Conservation (phyloP, 495 filamentous ascomycete species). For the Patellaria atrata region DNA sequence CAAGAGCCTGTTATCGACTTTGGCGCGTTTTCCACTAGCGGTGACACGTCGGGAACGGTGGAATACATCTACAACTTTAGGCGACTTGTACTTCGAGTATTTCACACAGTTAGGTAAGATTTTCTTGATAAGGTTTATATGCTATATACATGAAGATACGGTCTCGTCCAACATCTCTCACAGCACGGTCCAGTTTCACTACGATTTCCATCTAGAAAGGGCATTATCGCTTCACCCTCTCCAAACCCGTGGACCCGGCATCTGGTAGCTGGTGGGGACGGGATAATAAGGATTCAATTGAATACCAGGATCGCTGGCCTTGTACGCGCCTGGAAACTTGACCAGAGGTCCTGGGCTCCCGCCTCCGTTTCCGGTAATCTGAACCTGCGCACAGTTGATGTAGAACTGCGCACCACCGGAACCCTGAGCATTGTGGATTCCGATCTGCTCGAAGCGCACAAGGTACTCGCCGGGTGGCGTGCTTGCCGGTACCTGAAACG, state of each 20-base stretch:
- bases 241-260: constrained; percentile 1
- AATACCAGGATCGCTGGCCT: constrained; percentile 4
- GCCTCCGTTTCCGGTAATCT: constrained; percentile 2
- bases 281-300: constrained; percentile 3
- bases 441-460: constrained; percentile 7
- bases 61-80: too few species aligned
- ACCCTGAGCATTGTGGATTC: too few species aligned
- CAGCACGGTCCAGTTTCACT: too few species aligned
- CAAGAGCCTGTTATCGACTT: too few species aligned
- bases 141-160: too few species aligned
- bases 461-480: constrained; percentile 11
- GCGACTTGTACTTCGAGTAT: too few species aligned
- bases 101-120: too few species aligned
- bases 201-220: too few species aligned
- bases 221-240: neutral
- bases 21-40: too few species aligned
- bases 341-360: constrained; percentile 6
- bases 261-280: constrained; percentile 1
- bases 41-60: too few species aligned
- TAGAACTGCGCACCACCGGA: constrained; percentile 11
- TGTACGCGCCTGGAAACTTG: constrained; percentile 9
- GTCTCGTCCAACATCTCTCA: too few species aligned
- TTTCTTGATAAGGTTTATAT: too few species aligned
- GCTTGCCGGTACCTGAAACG: constrained; percentile 3
- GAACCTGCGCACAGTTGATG: constrained; percentile 9